A percentile compares a stretch with the other conserved stretches of the same genome.
Conservation (phyloP, 2,329 filamentous ascomycete species). For the Colletotrichum echinochloae region DNA sequence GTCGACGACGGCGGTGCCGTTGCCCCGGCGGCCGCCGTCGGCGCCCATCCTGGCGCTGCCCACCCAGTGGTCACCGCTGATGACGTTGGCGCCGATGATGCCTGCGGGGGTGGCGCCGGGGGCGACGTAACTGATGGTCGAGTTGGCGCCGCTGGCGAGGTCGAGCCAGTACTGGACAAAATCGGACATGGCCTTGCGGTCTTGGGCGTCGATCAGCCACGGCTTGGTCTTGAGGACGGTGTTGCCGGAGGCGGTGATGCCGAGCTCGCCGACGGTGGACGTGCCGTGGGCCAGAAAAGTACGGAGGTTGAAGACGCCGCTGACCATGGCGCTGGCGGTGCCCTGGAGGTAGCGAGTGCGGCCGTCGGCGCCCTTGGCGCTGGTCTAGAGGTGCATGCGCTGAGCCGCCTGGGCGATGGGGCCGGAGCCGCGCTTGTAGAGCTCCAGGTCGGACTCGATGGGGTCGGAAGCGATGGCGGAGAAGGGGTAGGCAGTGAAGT, state of each 20-base stretch:
- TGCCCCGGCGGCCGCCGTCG: slow-evolving; percentile 52
- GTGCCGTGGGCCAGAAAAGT: slow-evolving; percentile 45
- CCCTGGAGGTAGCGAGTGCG: slow-evolving; percentile 45
- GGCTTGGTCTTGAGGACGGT: slow-evolving; percentile 43
- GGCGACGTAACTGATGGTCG: slow-evolving; percentile 31
- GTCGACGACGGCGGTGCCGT: slow-evolving; percentile 67
- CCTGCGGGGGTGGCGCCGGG: slow-evolving; percentile 32
- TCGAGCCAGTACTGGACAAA: slow-evolving; percentile 37
- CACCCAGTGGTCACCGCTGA: slow-evolving; percentile 40
- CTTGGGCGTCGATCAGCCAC: slow-evolving; percentile 43
- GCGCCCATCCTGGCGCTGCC: slow-evolving; percentile 55
- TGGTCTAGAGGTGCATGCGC: slow-evolving; percentile 44
- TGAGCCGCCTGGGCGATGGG: slow-evolving; percentile 43
- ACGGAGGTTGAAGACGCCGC: slow-evolving; percentile 40
- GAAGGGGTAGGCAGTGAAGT: slow-evolving; percentile 41
- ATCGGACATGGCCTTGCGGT: slow-evolving; percentile 41
- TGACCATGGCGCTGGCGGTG: slow-evolving; percentile 41
- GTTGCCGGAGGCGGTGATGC: slow-evolving; percentile 43
- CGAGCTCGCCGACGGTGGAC: slow-evolving; percentile 43
- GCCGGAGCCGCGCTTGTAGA: slow-evolving; percentile 44
- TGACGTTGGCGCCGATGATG: slow-evolving; percentile 34
- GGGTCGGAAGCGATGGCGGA: slow-evolving; percentile 35
- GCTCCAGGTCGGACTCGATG: slow-evolving; percentile 34
- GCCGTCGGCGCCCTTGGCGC: slow-evolving; percentile 43
- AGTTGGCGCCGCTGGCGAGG: slow-evolving; percentile 36